phyloP scores from a whole-genome alignment of 2,329 filamentous ascomycete species.

The Penicillium oxalicum region DNA sequence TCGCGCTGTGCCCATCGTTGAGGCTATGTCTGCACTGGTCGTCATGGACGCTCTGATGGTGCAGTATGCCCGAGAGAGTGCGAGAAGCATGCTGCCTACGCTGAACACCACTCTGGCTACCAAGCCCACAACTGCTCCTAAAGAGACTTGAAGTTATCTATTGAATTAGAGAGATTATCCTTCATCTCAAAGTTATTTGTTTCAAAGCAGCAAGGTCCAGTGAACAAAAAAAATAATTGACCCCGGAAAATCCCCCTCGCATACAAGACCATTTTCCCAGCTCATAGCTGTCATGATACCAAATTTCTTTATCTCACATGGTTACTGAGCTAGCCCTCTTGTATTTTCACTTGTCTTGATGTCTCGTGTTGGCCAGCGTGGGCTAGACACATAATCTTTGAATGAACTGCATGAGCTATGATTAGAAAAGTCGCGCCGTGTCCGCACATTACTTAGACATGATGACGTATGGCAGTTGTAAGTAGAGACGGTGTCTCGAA shows the following conservation, averaged over 20 bases:
- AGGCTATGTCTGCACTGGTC: conserved; percentile 84
- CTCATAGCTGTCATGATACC: too few species aligned
- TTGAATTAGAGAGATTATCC: too few species aligned
- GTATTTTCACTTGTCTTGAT: background rate
- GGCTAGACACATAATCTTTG: conserved; percentile 9
- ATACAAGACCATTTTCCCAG: too few species aligned
- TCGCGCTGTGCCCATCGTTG: conserved; percentile 64
- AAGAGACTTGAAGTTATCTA: conserved; percentile 5
- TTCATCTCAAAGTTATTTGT: too few species aligned
- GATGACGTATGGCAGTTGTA: too few species aligned
- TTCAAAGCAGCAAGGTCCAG: too few species aligned
- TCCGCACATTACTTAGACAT: background rate
- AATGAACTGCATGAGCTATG: conserved; percentile 15
- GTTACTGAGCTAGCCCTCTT: too few species aligned
- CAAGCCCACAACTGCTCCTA: conserved; percentile 25
- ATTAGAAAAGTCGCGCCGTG: conserved; percentile 5
- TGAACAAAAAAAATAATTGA: too few species aligned
- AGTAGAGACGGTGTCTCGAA: too few species aligned
- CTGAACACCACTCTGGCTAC: conserved; percentile 34
- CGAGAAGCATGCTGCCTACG: conserved; percentile 44
- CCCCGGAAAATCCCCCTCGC: too few species aligned
- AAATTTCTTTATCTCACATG: too few species aligned
- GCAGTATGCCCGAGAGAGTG: conserved; percentile 60
- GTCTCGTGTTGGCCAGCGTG: background rate
- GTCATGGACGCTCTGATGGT: conserved; percentile 82